Evolutionary conservation across 2,329 filamentous ascomycete species (phyloP).

Genomic region (Arthrocladium fulminans): DNA sequence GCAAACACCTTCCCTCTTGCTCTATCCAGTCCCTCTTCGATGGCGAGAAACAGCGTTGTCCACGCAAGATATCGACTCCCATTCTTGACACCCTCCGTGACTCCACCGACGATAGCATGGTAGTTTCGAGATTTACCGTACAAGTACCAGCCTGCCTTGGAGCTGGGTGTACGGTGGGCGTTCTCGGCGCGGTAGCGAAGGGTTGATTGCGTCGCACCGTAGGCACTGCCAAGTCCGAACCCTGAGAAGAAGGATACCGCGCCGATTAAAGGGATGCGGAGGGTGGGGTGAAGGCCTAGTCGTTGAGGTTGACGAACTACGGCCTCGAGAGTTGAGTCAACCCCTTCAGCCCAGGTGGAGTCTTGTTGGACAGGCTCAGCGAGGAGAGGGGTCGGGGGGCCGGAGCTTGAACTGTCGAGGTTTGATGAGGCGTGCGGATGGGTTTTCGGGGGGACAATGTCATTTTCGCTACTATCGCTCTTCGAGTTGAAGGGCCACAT

Average conservation of each 20-base stretch:
- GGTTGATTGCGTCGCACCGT: constrained; percentile 64
- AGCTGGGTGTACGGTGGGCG: constrained; percentile 79
- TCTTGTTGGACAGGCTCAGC: constrained; percentile 24
- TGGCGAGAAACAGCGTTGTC: constrained; percentile 65
- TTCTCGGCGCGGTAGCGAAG: constrained; percentile 91
- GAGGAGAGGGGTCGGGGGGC: neutral
- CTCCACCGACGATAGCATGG: constrained; percentile 65
- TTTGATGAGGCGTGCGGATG: neutral
- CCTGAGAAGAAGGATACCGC: constrained; percentile 59
- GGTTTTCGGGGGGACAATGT: neutral
- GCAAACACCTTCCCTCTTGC: constrained; percentile 61
- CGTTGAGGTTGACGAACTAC: constrained; percentile 21
- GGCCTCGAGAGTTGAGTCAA: neutral
- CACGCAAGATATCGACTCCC: constrained; percentile 62
- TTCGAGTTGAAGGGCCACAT: constrained; percentile 19
- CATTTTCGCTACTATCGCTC: neutral
- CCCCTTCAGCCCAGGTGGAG: neutral
- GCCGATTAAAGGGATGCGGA: constrained; percentile 58
- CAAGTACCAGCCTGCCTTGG: constrained; percentile 85
- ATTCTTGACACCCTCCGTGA: constrained; percentile 70
- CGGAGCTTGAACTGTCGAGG: neutral
- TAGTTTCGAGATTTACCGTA: constrained; percentile 99
- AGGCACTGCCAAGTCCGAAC: constrained; percentile 58
- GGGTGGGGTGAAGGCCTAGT: constrained; percentile 47
- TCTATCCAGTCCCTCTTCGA: constrained; percentile 78